Conservation (phyloP, 768 basidiomycete species). For the Royoungia palumana region DNA sequence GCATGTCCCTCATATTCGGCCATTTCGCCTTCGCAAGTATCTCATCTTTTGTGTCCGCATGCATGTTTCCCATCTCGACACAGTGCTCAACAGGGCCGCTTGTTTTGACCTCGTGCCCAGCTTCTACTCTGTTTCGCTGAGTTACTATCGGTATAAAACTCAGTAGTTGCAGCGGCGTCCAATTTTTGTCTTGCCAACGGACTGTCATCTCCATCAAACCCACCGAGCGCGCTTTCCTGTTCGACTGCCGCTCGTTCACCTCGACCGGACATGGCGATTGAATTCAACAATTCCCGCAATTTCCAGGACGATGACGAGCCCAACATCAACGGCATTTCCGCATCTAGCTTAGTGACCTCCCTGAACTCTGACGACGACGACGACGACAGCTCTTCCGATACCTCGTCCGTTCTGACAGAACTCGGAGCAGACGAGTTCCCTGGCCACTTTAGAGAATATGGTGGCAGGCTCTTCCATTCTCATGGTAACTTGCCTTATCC, state of each 20-base stretch:
- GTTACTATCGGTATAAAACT: conserved; percentile 40
- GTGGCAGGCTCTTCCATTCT: conserved; percentile 67
- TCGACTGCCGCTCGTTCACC: conserved; percentile 6
- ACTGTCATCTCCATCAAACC: conserved; percentile 31
- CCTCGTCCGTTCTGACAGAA: conserved; percentile 44
- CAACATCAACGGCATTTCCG: conserved; percentile 9
- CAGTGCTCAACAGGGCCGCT: conserved; percentile 29
- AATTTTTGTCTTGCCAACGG: conserved; percentile 37
- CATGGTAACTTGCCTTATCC: conserved; percentile 62
- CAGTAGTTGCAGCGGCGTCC: conserved; percentile 36
- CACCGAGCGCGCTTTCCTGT: conserved; percentile 14
- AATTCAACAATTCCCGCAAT: conserved; percentile 22
- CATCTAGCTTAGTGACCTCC: conserved; percentile 6
- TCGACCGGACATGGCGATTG: conserved; percentile 27
- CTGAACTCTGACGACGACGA: conserved; percentile 25
- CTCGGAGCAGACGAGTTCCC: conserved; percentile 55
- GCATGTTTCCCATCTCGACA: conserved; percentile 24
- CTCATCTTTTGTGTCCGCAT: conserved; percentile 11
- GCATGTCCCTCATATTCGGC: conserved; percentile 5
- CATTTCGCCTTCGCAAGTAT: conserved; percentile 15
- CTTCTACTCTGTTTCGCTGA: conserved; percentile 39
- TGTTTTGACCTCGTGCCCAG: conserved; percentile 35
- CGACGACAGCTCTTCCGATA: conserved; percentile 39
- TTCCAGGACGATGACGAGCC: conserved; percentile 18
- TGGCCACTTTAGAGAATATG: conserved; percentile 52